phyloP scores from a whole-genome alignment of 306 rosid species.

The Vigna reflexopilosa region DNA sequence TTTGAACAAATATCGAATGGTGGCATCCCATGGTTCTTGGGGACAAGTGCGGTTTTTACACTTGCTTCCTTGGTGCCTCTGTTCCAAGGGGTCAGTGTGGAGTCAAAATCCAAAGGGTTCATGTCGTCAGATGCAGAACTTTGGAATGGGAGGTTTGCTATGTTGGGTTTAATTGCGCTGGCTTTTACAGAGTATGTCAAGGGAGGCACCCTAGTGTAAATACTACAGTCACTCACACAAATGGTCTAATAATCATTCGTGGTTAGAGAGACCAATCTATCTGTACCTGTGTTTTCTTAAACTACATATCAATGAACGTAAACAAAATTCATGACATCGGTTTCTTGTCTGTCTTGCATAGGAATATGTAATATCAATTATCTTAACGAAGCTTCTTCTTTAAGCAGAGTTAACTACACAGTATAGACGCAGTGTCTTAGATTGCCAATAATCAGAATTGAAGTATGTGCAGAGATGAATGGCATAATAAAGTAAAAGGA shows the following conservation, averaged over 20 bases:
- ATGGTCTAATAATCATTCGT: background rate
- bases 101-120: slow-evolving; percentile 63
- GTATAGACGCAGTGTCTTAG: background rate
- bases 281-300: background rate
- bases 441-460: background rate
- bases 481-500: too few species aligned
- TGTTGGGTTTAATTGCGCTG: slow-evolving; percentile 83
- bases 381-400: too few species aligned
- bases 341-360: background rate
- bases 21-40: slow-evolving; percentile 73
- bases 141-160: slow-evolving; percentile 87
- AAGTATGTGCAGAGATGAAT: background rate
- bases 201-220: slow-evolving; percentile 71
- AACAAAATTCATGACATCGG: background rate
- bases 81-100: slow-evolving; percentile 70
- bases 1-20: slow-evolving; percentile 68
- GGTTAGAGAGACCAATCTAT: background rate
- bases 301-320: background rate
- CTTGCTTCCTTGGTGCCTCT: slow-evolving; percentile 78
- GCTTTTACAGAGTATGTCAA: slow-evolving; percentile 74
- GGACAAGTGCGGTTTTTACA: slow-evolving; percentile 60
- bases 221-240: background rate
- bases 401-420: background rate
- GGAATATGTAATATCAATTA: background rate
- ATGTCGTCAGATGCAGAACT: slow-evolving; percentile 78